Evolutionary conservation across 2,329 filamentous ascomycete species (phyloP), one percentile per base, ranked within the genome.

Genomic region (Colletotrichum phormii): DNA sequence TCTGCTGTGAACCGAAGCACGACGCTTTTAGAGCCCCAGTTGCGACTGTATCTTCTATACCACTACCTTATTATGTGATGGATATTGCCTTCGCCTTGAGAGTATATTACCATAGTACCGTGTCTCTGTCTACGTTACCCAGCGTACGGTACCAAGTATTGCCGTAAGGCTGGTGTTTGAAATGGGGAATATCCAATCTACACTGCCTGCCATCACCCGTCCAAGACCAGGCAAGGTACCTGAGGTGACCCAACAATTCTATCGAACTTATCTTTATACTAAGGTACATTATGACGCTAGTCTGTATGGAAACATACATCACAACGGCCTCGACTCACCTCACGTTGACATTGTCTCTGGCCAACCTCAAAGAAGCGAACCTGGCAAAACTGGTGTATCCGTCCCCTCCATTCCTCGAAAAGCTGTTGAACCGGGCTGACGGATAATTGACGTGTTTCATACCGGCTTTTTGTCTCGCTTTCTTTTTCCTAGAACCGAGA

Each of bases 371-470:
- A 22, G 26, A 24, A 42, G 46, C 24, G 24, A 61, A 33, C 26
- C 59, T 46, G 26, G 24, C 15, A 13, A 29, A 11, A 31, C 37
- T 51, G 58, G 59, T 13, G 60, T 24, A 51, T 35, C 26, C 11
- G 42, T 33, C 15, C 22, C 42, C 42, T 53, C 24, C 58, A 59
- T 72, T 54, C 70, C 37, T 53, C 37, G 3, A 26, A 5, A 51
- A 26, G 22, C 35, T 46, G 54, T 60, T 55, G 46, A 42, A 49
- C 60, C 65, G 33, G 42, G 24, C 54, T 60, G 70, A 60, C 33
- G 66, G 53, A 64, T 60, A 70, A 55, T 59, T 70, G 70, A 51
- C 59, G 26, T 69, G 70, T 72, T 60, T 70, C 65, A 64, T 42
- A 26, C 24, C 18, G 42, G 46, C 42, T 8, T 64, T 42, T 72